Evolutionary conservation across 192 early-diverging fungal species (phyloP), one percentile per base, ranked within the genome.

Genomic region (Phlyctochytrium arcticum): DNA sequence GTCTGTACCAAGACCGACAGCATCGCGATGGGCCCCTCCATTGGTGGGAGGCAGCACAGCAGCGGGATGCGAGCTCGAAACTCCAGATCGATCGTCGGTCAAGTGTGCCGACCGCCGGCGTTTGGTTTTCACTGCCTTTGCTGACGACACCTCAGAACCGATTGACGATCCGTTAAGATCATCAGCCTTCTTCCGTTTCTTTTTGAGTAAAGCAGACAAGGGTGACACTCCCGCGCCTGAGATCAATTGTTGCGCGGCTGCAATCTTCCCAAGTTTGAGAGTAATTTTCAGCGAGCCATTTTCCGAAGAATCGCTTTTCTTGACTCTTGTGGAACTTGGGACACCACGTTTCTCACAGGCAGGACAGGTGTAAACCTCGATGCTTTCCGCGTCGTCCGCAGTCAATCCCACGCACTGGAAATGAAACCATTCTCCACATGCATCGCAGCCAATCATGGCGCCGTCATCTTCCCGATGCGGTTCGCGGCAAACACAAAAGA

Each of bases 401-500:
- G 72, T 75, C 31, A 91, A 74, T 8, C 83, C 80, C 5, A 91
- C 82, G 55, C 90, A 91, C 17, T 75, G 76, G 29, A 88, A 87
- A 75, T 91, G 90, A 62, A 76, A 91, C 90, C 90, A 91, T 49
- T 81, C 81, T 57, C 85, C 80, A 53, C 90, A 91, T 12, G 60
- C 67, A 59, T 91, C 90, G 70, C 90, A 91, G 2, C 78, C 81
- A 69, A 91, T 89, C 90, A 91, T 91, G 44, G 84, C 83, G 17
- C 77, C 68, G 29, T 68, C 72, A 3, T 65, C 71, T 59, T 84
- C 85, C 60, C 80, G 81, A 26, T 63, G 61, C 1, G 73, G 70
- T 21, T 70, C 67, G 10, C 75, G 79, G 53, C 89, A 91, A 10
- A 88, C 62, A 54, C 89, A 91, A 57, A 85, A 87, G 12, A 81